Percentiles rank a stretch among this genome's conserved stretches.
phyloP scores from a whole-genome alignment of 768 basidiomycete species.

The Vararia minispora region DNA sequence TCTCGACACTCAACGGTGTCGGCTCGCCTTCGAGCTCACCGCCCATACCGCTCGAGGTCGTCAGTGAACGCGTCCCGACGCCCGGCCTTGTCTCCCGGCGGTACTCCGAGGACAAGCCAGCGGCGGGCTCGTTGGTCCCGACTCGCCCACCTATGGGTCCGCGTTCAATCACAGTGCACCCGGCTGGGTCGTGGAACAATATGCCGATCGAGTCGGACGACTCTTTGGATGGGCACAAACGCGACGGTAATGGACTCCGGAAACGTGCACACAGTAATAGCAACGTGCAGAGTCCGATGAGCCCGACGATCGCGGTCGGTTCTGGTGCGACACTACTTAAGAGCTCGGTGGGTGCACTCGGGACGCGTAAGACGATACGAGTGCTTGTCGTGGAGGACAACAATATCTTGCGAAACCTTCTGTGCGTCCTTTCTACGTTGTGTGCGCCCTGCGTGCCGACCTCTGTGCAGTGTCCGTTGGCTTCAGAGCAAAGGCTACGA shows the following conservation, averaged over 20 bases:
- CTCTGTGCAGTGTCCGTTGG: background rate
- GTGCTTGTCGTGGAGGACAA: conserved; percentile 91
- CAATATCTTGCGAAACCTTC: conserved; percentile 65
- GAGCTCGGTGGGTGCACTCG: conserved; percentile 46
- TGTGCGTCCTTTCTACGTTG: conserved; percentile 40
- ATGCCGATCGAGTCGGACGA: conserved; percentile 27
- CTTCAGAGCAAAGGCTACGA: conserved; percentile 46
- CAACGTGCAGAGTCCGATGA: conserved; percentile 15
- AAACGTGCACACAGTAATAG: conserved; percentile 10
- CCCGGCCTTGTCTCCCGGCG: conserved; percentile 20
- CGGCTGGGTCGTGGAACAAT: conserved; percentile 25
- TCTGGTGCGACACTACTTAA: conserved; percentile 58
- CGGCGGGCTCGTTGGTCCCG: background rate
- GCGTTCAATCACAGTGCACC: conserved; percentile 39
- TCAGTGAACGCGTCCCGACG: conserved; percentile 1
- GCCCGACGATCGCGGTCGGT: conserved; percentile 42
- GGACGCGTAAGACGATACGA: conserved; percentile 35
- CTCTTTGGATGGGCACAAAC: too few relatives aligned
- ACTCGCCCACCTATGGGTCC: conserved; percentile 42
- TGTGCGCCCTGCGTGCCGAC: background rate
- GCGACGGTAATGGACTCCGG: too few relatives aligned
- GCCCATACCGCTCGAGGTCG: conserved; percentile 6
- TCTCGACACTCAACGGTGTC: conserved; percentile 11
- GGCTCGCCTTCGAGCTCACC: conserved; percentile 2
- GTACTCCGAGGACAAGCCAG: conserved; percentile 35